A percentile compares a stretch with the other conserved stretches of the same genome.
phyloP scores from a whole-genome alignment of 176 grass and related monocot genomes.

The Oryza meridionalis region DNA sequence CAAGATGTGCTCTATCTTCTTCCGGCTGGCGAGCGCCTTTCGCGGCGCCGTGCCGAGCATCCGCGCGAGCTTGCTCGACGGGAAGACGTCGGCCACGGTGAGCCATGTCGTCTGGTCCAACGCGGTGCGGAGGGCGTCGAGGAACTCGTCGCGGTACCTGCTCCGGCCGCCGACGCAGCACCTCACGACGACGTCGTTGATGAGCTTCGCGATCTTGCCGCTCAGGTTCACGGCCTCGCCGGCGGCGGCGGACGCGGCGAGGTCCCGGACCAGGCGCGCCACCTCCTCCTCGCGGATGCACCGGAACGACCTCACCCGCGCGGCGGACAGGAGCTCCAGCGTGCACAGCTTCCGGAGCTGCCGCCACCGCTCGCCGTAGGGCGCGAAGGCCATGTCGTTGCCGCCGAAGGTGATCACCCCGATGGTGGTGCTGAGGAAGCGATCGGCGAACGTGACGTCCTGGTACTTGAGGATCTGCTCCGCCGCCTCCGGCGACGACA shows the following conservation, averaged over 20 bases:
- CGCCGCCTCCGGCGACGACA: slow-evolving; percentile 28
- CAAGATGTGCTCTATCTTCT: background rate
- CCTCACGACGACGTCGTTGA: slow-evolving; percentile 19
- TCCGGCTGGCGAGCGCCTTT: background rate
- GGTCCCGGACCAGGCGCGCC: background rate
- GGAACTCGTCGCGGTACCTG: slow-evolving; percentile 30
- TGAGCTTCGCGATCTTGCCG: background rate
- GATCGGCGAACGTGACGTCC: slow-evolving; percentile 24
- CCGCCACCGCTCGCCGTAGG: background rate
- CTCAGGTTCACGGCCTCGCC: background rate
- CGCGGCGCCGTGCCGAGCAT: background rate
- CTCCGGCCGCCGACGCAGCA: slow-evolving; percentile 21
- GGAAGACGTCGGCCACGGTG: slow-evolving; percentile 8
- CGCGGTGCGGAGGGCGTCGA: background rate
- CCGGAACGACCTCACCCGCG: slow-evolving; percentile 29
- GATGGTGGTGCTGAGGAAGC: background rate
- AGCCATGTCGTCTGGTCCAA: background rate
- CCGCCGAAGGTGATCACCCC: background rate
- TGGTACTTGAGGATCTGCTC: background rate
- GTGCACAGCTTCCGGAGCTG: background rate
- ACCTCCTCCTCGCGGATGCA: slow-evolving; percentile 39
- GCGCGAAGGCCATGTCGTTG: slow-evolving; percentile 3
- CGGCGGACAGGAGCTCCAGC: slow-evolving; percentile 24
- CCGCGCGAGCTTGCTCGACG: slow-evolving; percentile 33
- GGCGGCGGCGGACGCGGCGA: background rate